Conservation (phyloP, 371 early-diverging fungal genomes). For the Actinomortierella wolfii region DNA sequence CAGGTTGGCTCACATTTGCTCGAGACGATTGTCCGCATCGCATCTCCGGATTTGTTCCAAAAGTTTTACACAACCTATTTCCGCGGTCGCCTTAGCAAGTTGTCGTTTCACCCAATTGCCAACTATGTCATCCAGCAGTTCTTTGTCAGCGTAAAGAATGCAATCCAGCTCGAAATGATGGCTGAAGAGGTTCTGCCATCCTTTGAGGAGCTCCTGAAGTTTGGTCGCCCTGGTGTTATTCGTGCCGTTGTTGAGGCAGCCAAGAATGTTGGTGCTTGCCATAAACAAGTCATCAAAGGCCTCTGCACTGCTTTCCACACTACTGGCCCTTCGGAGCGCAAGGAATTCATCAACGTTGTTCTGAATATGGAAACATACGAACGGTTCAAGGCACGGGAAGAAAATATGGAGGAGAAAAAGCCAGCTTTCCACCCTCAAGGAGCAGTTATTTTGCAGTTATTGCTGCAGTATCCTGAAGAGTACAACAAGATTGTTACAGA, state of each 20-base stretch:
- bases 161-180: conserved; percentile 64
- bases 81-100: conserved; percentile 60
- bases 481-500: conserved; percentile 61
- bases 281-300: conserved; percentile 63
- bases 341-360: conserved; percentile 62
- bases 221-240: conserved; percentile 65
- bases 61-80: conserved; percentile 71
- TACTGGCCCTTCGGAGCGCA: conserved; percentile 52
- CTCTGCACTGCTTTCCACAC: conserved; percentile 61
- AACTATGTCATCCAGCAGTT: conserved; percentile 87
- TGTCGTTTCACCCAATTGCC: conserved; percentile 72
- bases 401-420: conserved; percentile 26
- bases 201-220: conserved; percentile 62
- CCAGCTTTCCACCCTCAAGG: conserved; percentile 73
- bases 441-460: conserved; percentile 69
- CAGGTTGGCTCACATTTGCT: conserved; percentile 72
- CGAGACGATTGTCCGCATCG: conserved; percentile 63
- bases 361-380: conserved; percentile 65
- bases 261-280: conserved; percentile 56
- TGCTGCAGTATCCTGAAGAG: conserved; percentile 69
- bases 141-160: conserved; percentile 62
- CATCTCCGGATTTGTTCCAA: conserved; percentile 63
- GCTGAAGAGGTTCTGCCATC: conserved; percentile 59
- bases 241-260: conserved; percentile 71
- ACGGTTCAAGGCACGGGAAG: conserved; percentile 23